These are phyloP conservation scores for Astraeus odoratus DNA, from an alignment of 768 basidiomycete genomes.

Conservation along the genomic window DNA sequence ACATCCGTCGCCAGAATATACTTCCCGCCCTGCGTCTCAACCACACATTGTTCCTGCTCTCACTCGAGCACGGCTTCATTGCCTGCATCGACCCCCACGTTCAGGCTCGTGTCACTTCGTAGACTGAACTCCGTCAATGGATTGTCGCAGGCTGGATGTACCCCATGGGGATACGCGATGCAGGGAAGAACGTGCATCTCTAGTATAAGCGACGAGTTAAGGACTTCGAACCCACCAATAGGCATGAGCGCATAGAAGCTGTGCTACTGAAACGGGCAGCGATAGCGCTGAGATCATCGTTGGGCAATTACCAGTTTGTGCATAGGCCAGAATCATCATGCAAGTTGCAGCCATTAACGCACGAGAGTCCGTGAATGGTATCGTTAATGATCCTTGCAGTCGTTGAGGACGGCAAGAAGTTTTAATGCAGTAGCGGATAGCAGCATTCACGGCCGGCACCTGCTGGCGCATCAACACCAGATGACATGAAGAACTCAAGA, in stretches of 20 bases:
- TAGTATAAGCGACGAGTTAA: constrained; percentile 68
- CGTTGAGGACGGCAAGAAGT: constrained; percentile 90
- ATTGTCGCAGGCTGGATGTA: constrained; percentile 94
- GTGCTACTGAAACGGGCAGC: constrained; percentile 91
- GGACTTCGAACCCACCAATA: constrained; percentile 96
- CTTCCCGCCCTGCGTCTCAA: constrained; percentile 96
- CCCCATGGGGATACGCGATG: constrained; percentile 92
- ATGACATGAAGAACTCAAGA: not conserved
- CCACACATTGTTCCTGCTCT: constrained; percentile 94
- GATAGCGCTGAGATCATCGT: constrained; percentile 77
- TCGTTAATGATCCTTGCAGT: constrained; percentile 89
- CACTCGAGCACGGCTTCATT: constrained; percentile 97
- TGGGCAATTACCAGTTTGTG: constrained; percentile 87
- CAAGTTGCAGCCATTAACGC: constrained; percentile 94
- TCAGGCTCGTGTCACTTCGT: constrained; percentile 95
- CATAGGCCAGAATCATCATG: constrained; percentile 97
- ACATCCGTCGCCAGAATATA: no score
- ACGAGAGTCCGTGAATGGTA: constrained; percentile 76
- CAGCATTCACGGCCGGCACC: constrained; percentile 95
- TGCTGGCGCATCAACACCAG: constrained; percentile 95
- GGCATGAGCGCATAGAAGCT: constrained; percentile 72
- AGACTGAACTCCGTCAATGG: constrained; percentile 95
- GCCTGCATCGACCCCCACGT: constrained; percentile 94
- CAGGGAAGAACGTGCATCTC: constrained; percentile 81
- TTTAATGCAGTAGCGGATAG: constrained; percentile 85